Percentiles rank a stretch among this genome's conserved stretches.
These are phyloP conservation scores for Pseudopithomyces chartarum DNA, from an alignment of 2,329 filamentous ascomycete species.

Conservation along the genomic window DNA sequence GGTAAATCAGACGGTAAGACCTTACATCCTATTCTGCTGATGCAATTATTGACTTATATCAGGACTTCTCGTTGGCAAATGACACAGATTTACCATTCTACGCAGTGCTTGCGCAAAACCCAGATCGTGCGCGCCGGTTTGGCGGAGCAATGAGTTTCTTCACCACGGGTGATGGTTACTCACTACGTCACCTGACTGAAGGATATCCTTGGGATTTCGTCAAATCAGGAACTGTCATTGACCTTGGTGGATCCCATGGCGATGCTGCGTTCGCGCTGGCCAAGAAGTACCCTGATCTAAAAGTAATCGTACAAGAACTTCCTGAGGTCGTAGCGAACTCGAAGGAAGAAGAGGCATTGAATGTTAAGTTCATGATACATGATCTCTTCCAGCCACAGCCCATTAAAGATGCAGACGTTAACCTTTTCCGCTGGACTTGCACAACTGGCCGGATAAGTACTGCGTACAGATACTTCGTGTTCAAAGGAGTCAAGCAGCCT, in stretches of 20 bases:
- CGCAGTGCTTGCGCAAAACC: background rate
- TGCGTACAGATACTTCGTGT: slow-evolving; percentile 38
- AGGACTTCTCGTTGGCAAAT: background rate
- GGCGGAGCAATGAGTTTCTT: slow-evolving; percentile 3
- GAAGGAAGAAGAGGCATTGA: background rate
- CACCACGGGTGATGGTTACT: background rate
- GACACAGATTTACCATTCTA: background rate
- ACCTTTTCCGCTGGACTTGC: slow-evolving; percentile 43
- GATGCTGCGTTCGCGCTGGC: slow-evolving; percentile 5
- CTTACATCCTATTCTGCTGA: too few relatives aligned
- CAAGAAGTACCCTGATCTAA: slow-evolving; percentile 6
- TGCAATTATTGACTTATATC: too few relatives aligned
- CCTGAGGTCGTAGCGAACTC: slow-evolving; percentile 2
- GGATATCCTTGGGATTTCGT: background rate
- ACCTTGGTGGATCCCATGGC: slow-evolving; percentile 1
- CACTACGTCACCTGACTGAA: too few relatives aligned
- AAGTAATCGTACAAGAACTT: background rate
- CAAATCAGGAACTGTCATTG: background rate
- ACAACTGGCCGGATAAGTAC: slow-evolving; percentile 52
- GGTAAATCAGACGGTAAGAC: background rate
- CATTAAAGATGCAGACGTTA: slow-evolving; percentile 26
- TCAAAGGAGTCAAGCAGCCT: slow-evolving; percentile 20
- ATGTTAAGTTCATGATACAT: slow-evolving; percentile 10
- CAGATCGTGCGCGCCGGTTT: background rate
- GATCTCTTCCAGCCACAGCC: slow-evolving; percentile 18